Base-by-base conservation (phyloP, 2,329 filamentous ascomycete genomes). In the Trichoderma arundinaceum region DNA sequence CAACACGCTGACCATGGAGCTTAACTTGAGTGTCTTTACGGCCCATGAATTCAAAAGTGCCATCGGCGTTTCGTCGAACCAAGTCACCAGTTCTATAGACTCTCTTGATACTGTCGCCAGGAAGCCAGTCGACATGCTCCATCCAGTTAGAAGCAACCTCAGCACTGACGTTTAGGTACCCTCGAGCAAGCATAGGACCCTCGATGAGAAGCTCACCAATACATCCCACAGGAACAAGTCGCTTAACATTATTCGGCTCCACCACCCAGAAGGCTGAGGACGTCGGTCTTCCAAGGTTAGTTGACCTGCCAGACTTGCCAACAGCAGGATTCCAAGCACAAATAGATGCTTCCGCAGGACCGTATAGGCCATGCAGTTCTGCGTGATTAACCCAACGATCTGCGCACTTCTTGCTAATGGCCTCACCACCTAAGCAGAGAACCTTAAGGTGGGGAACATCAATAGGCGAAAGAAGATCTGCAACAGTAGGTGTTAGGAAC, bases 141-240 rank as follows among this genome's bases (percentile, higher is more conserved):
- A 67, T 53, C 65, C 65, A 67, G n/a, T 67, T 67, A 2, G 61
- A 53, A 28, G 68, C 67, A 19, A 69, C 65, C 1, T 69, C 68
- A 2, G 68, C 66, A 4, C 28, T 65, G 9, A 39, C 65, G 17
- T 51, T 61, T 9, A 70, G 44, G 28, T 69, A 69, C n/a, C 69
- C 69, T 3, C 71, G 66, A 9, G 71, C 69, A 15, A 72, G 68
- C 12, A 69, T 67, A 2, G 68, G 67, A 1, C 69, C 69, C 51
- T 72, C 69, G 28, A 72, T 69, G 5, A 72, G 58, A 6, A 72
- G 66, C 38, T 72, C 71, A 4, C 70, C 71, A 2, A 71, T 46
- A 7, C 63, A 63, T 19, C 68, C 65, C 49, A 72, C 61, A 1
- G 71, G 65, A 0, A 70, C 67, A 7, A 72, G 57, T 17, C 46